phyloP scores from a whole-genome alignment of 768 basidiomycete species.

The Suillus occidentalis region DNA sequence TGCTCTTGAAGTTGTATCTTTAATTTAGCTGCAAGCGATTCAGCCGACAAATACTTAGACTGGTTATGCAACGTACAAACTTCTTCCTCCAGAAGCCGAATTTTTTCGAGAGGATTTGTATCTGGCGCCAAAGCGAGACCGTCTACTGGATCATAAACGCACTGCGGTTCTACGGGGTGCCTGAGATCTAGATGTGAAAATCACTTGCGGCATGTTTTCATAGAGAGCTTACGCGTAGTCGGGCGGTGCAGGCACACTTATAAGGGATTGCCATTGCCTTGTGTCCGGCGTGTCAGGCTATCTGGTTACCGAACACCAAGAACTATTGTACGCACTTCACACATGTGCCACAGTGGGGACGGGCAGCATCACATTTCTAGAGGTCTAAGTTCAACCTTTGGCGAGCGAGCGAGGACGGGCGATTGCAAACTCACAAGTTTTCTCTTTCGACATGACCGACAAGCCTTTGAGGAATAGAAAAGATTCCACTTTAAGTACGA shows the following conservation, averaged over 20 bases:
- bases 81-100: slow-evolving; percentile 74
- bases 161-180: slow-evolving; percentile 84
- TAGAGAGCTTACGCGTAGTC: slow-evolving; percentile 69
- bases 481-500: neutral
- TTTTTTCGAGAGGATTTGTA: slow-evolving; percentile 76
- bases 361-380: slow-evolving; percentile 86
- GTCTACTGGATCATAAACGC: slow-evolving; percentile 85
- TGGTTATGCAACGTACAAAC: slow-evolving; percentile 49
- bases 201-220: neutral
- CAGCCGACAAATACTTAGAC: slow-evolving; percentile 13
- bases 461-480: slow-evolving; percentile 49
- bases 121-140: slow-evolving; percentile 76
- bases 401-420: neutral
- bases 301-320: neutral
- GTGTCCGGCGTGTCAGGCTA: neutral
- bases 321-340: slow-evolving; percentile 63
- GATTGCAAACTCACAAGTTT: slow-evolving; percentile 61
- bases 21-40: slow-evolving; percentile 50
- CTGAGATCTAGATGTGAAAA: slow-evolving; percentile 36
- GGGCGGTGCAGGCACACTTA: slow-evolving; percentile 82
- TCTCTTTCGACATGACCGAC: slow-evolving; percentile 78
- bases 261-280: slow-evolving; percentile 79
- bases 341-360: slow-evolving; percentile 84
- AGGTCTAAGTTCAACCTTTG: slow-evolving; percentile 10
- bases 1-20: slow-evolving; percentile 63